These are phyloP conservation scores for Russula foetens DNA, from an alignment of 768 basidiomycete genomes.

Conservation along the genomic window DNA sequence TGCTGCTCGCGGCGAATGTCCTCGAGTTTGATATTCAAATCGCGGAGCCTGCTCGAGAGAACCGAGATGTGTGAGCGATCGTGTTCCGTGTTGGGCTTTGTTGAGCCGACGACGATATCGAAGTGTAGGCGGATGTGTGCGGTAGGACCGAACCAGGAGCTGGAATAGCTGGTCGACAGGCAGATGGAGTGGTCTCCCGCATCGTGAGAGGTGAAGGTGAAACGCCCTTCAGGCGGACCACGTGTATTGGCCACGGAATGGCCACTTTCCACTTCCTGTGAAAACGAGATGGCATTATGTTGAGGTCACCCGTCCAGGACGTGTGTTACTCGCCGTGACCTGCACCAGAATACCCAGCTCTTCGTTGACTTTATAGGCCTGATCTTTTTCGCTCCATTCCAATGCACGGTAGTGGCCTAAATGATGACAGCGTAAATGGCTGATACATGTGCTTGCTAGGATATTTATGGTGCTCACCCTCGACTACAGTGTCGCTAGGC, in stretches of 20 bases:
- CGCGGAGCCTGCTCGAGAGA: constrained; percentile 75
- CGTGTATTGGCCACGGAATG: constrained; percentile 81
- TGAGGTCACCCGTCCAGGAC: background rate
- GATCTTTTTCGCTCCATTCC: constrained; percentile 75
- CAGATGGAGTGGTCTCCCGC: constrained; percentile 97
- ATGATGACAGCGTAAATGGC: background rate
- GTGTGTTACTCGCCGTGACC: constrained; percentile 59
- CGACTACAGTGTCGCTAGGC: constrained; percentile 89
- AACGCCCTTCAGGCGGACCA: constrained; percentile 85
- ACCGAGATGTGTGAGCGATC: constrained; percentile 82
- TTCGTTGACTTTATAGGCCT: constrained; percentile 61
- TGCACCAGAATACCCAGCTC: constrained; percentile 85
- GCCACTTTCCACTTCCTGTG: constrained; percentile 77
- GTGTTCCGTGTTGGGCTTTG: constrained; percentile 79
- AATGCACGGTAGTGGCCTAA: constrained; percentile 88
- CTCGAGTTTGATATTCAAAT: constrained; percentile 88
- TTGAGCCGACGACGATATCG: constrained; percentile 85
- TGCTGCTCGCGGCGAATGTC: constrained; percentile 94
- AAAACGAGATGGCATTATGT: background rate
- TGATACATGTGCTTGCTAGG: background rate
- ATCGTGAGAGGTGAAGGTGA: constrained; percentile 97
- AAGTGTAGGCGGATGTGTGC: constrained; percentile 92
- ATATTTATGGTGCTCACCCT: constrained; percentile 46
- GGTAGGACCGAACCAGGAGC: constrained; percentile 65
- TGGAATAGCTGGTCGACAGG: constrained; percentile 78